Base-by-base conservation (phyloP, 805 yeast species). In the Danielia reshetovae region DNA sequence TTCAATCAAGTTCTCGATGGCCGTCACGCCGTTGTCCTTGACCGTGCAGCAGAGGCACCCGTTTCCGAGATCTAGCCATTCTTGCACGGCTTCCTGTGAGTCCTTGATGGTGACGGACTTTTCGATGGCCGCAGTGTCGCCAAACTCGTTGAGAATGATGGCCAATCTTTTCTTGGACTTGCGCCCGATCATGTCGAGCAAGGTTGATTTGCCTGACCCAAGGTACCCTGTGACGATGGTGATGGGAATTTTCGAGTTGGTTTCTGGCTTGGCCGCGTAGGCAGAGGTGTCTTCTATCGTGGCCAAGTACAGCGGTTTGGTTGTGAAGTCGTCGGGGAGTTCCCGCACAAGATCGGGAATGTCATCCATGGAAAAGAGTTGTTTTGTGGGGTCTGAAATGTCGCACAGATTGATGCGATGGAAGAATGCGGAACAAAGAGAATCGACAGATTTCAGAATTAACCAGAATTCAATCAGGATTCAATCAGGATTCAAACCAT, bases 1-100 rank as follows among this genome's bases (percentile, higher is more conserved):
- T 19, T 78, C 81, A 40, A 90, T 79, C 47, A 93, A 72, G 38
- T 85, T 76, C 57, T 93, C 98, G 35, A 93, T 88, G 0, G 98
- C 98, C 27, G 83, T 72, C 1, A 93, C 97, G 4, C 98, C 98
- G 36, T 81, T 84, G 56, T 89, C 97, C 54, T 87, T 88, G 22
- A 94, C 95, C 0, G 97, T 85, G 53, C 98, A 93, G 55, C 98
- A 93, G 25, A 93, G 68, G 58, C 98, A 93, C 2, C 98, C 98
- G 54, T 93, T 93, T 1, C 96, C 97, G 22, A 93, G 65, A 55
- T 93, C 98, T 3, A 93, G 68, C 98, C 98, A 93, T 52, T 93
- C 97, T 49, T 88, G 85, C 33, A 85, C 81, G 2, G 78, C 64
- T 3, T 69, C 62, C 7, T 66, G 68, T 7, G 73, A 69, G 21